Conservation (phyloP, 106 monocot genomes). For the Amphibolis antarctica region DNA sequence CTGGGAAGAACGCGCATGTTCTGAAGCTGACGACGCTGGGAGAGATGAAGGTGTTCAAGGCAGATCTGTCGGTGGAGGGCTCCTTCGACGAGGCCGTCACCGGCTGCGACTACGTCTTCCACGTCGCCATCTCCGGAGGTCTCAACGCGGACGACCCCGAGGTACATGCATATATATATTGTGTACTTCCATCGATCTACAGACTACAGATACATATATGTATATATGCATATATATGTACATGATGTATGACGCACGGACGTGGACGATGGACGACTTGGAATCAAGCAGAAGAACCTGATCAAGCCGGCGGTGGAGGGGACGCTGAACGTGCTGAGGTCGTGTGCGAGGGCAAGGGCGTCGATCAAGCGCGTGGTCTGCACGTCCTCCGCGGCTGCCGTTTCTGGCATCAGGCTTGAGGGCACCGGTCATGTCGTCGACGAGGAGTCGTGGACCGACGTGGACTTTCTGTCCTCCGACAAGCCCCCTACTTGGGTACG, state of each 20-base stretch:
- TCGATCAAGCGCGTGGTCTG: conserved; percentile 7
- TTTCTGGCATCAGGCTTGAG: conserved; percentile 5
- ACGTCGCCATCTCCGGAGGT: conserved; percentile 1
- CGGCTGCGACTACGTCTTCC: conserved; percentile 22
- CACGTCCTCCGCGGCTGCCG: conserved; percentile 11
- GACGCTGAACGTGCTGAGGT: conserved; percentile 12
- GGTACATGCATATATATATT: too few relatives aligned
- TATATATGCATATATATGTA: too few relatives aligned
- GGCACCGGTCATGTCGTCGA: neutral
- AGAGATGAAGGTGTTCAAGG: conserved; percentile 7
- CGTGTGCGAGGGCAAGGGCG: conserved; percentile 4
- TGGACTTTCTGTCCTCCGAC: conserved; percentile 2
- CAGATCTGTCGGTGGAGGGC: conserved; percentile 7
- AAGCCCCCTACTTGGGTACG: conserved; percentile 22
- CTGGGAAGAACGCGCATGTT: too few relatives aligned
- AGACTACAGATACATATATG: too few relatives aligned
- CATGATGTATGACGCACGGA: too few relatives aligned
- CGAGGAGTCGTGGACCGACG: conserved; percentile 18
- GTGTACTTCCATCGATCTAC: too few relatives aligned
- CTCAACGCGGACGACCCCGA: conserved; percentile 9
- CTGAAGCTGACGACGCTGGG: too few relatives aligned
- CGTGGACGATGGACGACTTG: too few relatives aligned
- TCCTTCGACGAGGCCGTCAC: conserved; percentile 18
- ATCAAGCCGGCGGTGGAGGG: conserved; percentile 8
- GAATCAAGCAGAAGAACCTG: conserved; percentile 10